Percentiles rank a stretch among this genome's conserved stretches.
Conservation (phyloP, 768 basidiomycete species). For the Gloeopeniophorella convolvens region DNA sequence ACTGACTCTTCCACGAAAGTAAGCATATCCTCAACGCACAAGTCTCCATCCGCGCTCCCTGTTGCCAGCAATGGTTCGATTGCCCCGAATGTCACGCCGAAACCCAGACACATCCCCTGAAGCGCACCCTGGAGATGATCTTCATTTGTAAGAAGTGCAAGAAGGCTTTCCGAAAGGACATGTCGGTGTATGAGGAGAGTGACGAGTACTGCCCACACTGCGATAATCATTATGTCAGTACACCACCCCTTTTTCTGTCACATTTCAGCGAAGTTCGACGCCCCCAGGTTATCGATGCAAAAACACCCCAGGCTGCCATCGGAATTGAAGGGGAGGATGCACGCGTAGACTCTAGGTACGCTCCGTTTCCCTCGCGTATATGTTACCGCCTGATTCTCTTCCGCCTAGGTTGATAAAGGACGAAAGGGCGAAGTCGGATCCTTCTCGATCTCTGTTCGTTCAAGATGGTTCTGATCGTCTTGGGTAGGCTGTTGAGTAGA, state of each 20-base stretch:
- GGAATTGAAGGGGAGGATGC: slow-evolving; percentile 91
- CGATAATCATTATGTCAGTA: slow-evolving; percentile 92
- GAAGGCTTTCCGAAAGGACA: slow-evolving; percentile 96
- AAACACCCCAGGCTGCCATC: slow-evolving; percentile 78
- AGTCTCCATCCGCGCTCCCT: slow-evolving; percentile 92
- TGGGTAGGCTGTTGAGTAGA: too few relatives aligned
- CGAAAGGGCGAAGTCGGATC: slow-evolving; percentile 58
- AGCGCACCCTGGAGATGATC: slow-evolving; percentile 75
- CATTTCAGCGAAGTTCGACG: background rate
- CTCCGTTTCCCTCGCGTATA: slow-evolving; percentile 4
- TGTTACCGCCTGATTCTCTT: background rate
- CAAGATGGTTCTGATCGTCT: slow-evolving; percentile 42
- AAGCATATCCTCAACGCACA: slow-evolving; percentile 97
- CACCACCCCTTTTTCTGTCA: background rate
- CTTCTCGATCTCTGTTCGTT: slow-evolving; percentile 43
- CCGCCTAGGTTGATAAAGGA: slow-evolving; percentile 77
- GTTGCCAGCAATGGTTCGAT: slow-evolving; percentile 98
- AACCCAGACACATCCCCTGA: slow-evolving; percentile 61
- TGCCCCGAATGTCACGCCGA: slow-evolving; percentile 95
- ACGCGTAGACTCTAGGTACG: slow-evolving; percentile 78
- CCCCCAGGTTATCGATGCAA: slow-evolving; percentile 81
- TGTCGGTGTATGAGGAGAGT: slow-evolving; percentile 86
- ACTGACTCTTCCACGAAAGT: too few relatives aligned
- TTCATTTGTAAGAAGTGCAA: slow-evolving; percentile 88
- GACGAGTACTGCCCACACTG: slow-evolving; percentile 98